Evolutionary conservation across 768 basidiomycete species (phyloP).

Genomic region (Agrocybe praecox): DNA sequence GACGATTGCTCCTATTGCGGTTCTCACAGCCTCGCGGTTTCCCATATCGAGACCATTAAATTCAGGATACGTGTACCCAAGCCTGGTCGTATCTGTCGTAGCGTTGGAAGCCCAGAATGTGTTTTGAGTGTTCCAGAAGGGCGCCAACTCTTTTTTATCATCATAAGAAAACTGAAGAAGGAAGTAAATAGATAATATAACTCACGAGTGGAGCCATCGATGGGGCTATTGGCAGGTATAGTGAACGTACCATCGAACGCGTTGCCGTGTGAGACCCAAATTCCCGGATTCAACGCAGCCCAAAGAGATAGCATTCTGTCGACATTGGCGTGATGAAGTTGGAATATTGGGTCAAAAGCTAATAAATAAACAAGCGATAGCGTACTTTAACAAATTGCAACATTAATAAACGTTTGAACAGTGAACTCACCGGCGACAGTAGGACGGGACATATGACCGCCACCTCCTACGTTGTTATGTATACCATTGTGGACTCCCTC

Average conservation of each 20-base stretch:
- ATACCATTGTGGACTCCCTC: conserved; percentile 52
- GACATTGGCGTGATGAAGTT: conserved; percentile 54
- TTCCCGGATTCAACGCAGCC: conserved; percentile 44
- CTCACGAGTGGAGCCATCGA: conserved; percentile 32
- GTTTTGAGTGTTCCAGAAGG: conserved; percentile 43
- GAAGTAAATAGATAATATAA: neutral
- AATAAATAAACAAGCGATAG: no score
- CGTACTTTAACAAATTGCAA: no score
- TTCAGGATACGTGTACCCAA: conserved; percentile 55
- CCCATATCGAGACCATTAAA: conserved; percentile 40
- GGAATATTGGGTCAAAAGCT: conserved; percentile 59
- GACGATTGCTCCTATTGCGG: conserved; percentile 34
- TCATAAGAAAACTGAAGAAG: neutral
- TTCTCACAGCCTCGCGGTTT: conserved; percentile 25
- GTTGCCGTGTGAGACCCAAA: conserved; percentile 37
- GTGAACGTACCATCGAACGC: conserved; percentile 33
- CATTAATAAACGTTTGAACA: no score
- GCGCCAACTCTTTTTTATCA: conserved; percentile 37
- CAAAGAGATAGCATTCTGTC: conserved; percentile 56
- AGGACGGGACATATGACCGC: conserved; percentile 44
- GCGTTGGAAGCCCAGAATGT: conserved; percentile 43
- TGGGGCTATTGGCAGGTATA: conserved; percentile 23
- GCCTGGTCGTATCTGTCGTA: conserved; percentile 26
- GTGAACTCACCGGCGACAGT: conserved; percentile 36
- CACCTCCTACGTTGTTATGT: conserved; percentile 44